Percentiles rank a stretch among this genome's conserved stretches.
Conservation (phyloP, 768 basidiomycete species). For the Mrakia hoshinonis region DNA sequence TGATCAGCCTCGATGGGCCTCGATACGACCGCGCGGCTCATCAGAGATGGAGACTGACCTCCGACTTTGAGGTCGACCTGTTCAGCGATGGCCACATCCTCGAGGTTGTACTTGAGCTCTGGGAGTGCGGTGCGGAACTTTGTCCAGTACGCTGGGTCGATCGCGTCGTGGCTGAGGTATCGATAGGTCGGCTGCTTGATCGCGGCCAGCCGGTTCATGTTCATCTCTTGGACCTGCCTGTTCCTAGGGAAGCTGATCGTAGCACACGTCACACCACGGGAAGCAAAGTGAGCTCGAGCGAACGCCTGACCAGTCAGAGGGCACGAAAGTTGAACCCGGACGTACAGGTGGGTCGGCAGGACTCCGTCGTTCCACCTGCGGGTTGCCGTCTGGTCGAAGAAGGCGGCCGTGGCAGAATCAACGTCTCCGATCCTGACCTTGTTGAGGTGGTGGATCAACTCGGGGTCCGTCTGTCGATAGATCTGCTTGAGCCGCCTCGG, state of each 20-base stretch:
- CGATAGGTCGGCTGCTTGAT: too few species aligned
- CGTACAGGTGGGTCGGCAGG: background rate
- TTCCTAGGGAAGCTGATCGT: too few species aligned
- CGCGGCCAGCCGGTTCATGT: too few species aligned
- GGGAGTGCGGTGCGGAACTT: background rate
- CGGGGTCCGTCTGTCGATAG: constrained; percentile 85
- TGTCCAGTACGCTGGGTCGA: background rate
- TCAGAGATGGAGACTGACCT: background rate
- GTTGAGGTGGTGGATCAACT: constrained; percentile 91
- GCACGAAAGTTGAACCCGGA: background rate
- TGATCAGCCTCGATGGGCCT: background rate
- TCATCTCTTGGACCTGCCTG: too few species aligned
- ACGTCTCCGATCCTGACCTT: constrained; percentile 82
- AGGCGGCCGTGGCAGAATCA: background rate
- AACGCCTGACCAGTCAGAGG: background rate
- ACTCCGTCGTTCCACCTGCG: background rate
- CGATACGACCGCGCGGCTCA: too few species aligned
- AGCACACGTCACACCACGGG: too few species aligned
- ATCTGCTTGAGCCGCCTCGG: constrained; percentile 90
- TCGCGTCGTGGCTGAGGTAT: too few species aligned
- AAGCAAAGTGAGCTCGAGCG: too few species aligned
- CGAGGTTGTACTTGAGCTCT: background rate
- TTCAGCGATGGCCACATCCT: background rate
- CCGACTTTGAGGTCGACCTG: background rate
- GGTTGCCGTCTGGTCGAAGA: background rate